Conservation (phyloP, 1,139 yeast species). For the Entelexis paramagnoliae region DNA sequence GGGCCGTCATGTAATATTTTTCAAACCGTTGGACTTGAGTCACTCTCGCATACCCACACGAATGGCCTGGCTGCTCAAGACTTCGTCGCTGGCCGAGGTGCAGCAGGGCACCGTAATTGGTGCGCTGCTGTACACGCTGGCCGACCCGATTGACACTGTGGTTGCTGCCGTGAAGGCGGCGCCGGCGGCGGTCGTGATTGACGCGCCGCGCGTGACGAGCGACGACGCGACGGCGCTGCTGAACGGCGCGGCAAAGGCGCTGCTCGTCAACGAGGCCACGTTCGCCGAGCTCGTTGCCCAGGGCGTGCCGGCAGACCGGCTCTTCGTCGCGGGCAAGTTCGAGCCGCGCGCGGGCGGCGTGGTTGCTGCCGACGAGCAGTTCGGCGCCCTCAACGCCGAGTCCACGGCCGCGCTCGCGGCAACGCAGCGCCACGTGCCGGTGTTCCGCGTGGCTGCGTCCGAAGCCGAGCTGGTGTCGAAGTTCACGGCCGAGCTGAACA, state of each 20-base stretch:
- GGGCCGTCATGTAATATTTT: background rate
- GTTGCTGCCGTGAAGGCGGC: constrained; percentile 7
- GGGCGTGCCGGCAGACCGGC: constrained; percentile 54
- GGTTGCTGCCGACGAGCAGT: constrained; percentile 1
- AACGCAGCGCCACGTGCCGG: constrained; percentile 9
- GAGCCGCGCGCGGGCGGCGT: constrained; percentile 11
- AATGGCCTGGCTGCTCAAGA: constrained; percentile 19
- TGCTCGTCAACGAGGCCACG: constrained; percentile 35
- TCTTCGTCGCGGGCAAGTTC: constrained; percentile 35
- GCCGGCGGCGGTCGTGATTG: constrained; percentile 5
- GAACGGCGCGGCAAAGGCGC: constrained; percentile 54
- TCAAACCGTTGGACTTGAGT: background rate
- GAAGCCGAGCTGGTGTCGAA: constrained; percentile 38
- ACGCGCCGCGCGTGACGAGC: constrained; percentile 25
- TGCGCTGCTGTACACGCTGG: constrained; percentile 8
- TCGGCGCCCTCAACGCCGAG: constrained; percentile 2
- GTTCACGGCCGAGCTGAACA: constrained; percentile 47
- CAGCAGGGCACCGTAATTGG: constrained; percentile 17
- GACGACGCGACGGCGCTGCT: constrained; percentile 47
- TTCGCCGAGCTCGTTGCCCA: constrained; percentile 36
- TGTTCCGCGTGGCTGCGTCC: constrained; percentile 24
- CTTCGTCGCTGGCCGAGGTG: background rate
- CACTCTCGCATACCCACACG: background rate
- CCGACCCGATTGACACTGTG: constrained; percentile 6
- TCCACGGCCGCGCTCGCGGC: background rate